Conservation (phyloP, 2,329 filamentous ascomycete genomes). For the Trichophyton benhamiae region DNA sequence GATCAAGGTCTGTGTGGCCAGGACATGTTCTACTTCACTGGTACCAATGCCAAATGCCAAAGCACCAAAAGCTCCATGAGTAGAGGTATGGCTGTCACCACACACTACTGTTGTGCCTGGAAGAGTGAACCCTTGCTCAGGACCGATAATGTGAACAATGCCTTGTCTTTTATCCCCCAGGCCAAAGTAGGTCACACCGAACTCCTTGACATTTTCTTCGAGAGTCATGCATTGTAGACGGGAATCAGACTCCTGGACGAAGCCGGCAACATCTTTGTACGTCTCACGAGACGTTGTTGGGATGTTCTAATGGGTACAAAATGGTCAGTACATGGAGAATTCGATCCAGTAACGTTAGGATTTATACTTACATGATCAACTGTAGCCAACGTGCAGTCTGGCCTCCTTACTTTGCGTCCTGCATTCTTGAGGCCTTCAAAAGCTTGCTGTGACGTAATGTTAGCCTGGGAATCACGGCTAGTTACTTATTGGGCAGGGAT, state of each 20-base stretch:
- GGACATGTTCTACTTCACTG: constrained; percentile 94
- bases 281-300: constrained; percentile 82
- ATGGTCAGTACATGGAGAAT: not conserved
- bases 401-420: constrained; percentile 72
- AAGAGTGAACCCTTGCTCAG: constrained; percentile 96
- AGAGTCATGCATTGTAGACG: constrained; percentile 87
- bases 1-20: constrained; percentile 90
- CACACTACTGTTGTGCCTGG: constrained; percentile 95
- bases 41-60: constrained; percentile 96
- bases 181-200: constrained; percentile 93
- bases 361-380: constrained; percentile 67
- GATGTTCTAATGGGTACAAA: constrained; percentile 54
- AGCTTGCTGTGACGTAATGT: constrained; percentile 55
- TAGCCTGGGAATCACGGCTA: not conserved
- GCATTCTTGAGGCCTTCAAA: constrained; percentile 93
- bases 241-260: constrained; percentile 91
- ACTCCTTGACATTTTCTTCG: constrained; percentile 94
- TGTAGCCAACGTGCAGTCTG: constrained; percentile 91
- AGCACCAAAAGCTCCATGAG: constrained; percentile 89
- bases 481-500: not conserved
- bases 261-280: constrained; percentile 85
- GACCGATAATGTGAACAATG: constrained; percentile 96
- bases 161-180: constrained; percentile 93
- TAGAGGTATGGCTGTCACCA: constrained; percentile 95
- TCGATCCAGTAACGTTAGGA: not conserved